Evolutionary conservation across 805 yeast species (phyloP).

Genomic region (Suhomyces emberorum): DNA sequence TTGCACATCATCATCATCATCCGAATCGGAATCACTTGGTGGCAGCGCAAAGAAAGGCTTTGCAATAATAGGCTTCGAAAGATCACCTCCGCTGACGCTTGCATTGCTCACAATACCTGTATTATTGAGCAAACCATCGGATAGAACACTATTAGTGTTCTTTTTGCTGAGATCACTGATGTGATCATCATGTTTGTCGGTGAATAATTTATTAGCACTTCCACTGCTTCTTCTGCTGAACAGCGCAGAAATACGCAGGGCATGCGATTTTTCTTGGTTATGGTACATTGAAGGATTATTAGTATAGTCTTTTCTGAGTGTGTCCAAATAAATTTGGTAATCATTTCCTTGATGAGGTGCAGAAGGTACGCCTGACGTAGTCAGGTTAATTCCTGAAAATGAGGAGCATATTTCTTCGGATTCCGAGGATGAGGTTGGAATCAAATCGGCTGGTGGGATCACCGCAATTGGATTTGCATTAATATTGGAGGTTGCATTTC

Average conservation of each 20-base stretch:
- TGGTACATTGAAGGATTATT: background rate
- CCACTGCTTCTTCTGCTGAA: conserved; percentile 1
- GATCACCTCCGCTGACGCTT: background rate
- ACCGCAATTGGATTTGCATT: no score
- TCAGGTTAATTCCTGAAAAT: background rate
- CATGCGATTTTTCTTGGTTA: background rate
- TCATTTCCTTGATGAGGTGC: conserved; percentile 8
- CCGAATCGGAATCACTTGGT: conserved; percentile 31
- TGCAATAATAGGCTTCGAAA: conserved; percentile 25
- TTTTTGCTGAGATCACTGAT: background rate
- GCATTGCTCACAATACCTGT: conserved; percentile 9
- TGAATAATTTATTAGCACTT: background rate
- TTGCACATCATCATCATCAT: conserved; percentile 3
- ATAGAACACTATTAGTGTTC: background rate
- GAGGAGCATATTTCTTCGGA: conserved; percentile 10
- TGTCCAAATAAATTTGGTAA: conserved; percentile 18
- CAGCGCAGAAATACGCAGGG: background rate
- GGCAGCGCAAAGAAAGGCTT: conserved; percentile 39
- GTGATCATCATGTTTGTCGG: background rate
- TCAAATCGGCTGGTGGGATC: conserved; percentile 8
- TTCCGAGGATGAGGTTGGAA: conserved; percentile 12
- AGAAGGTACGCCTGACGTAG: background rate
- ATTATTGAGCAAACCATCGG: background rate
- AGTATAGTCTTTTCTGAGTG: conserved; percentile 2
- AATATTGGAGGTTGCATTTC: conserved; percentile 1